These are phyloP conservation scores for Alopecurus myosuroides DNA, from an alignment of 176 grass and related monocot species.

Conservation along the genomic window DNA sequence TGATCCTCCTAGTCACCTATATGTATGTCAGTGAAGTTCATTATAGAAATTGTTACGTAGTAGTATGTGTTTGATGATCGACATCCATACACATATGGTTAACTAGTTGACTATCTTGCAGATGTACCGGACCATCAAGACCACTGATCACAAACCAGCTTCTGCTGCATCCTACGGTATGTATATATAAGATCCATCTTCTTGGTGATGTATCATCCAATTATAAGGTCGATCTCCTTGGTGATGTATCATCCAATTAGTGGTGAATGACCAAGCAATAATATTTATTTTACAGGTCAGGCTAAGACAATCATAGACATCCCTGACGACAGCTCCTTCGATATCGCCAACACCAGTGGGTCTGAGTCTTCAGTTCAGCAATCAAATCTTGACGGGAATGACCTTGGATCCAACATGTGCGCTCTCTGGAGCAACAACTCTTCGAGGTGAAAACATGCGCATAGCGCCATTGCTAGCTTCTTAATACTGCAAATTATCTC, in stretches of 20 bases:
- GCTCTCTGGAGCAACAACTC: conserved; percentile 70
- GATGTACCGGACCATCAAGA: conserved; percentile 99
- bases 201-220: neutral
- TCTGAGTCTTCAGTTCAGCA: conserved; percentile 74
- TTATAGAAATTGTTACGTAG: too few species aligned
- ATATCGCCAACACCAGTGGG: conserved; percentile 38
- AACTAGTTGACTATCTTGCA: conserved; percentile 22
- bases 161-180: conserved; percentile 47
- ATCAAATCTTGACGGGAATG: conserved; percentile 29
- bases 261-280: neutral
- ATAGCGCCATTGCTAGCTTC: neutral
- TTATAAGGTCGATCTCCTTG: neutral
- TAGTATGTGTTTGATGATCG: neutral
- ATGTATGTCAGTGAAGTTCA: too few species aligned
- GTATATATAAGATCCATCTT: neutral
- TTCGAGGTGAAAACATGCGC: conserved; percentile 46
- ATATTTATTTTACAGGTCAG: conserved; percentile 44
- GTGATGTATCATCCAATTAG: neutral
- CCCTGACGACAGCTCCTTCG: conserved; percentile 58
- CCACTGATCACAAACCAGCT: conserved; percentile 68
- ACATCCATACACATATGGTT: neutral
- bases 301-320: conserved; percentile 48
- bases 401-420: conserved; percentile 43
- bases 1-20: neutral
- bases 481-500: neutral